Base-by-base conservation (phyloP, 352 stramenopile species). In the Plasmopara muralis region DNA sequence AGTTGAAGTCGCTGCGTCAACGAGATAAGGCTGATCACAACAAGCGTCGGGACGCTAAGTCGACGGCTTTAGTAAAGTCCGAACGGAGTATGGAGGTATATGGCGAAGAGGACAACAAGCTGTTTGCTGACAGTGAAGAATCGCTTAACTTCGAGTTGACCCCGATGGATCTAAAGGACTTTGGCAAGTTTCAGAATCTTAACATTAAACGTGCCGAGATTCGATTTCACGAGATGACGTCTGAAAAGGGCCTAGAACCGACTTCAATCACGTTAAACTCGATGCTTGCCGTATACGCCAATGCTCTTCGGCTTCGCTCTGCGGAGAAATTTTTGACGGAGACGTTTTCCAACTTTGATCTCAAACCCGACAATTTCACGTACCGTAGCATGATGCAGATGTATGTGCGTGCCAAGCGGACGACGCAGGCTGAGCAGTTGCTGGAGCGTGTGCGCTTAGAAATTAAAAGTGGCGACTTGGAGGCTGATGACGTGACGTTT, bases 361-460 rank as follows among this genome's bases (percentile, higher is more conserved):
- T 70, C 13, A 50, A 60, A 37, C 72, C 74, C 4, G 74, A 89
- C 54, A 68, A 66, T 43, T 82, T 74, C 47, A 87, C 82, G 43
- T 89, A 85, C 58, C 77, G 79, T 49, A 69, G 62, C 47, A 68
- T 89, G 58, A 89, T 92, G 82, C 78, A 87, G 47, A 89, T 92
- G 82, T 89, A 81, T 43, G 68, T 74, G 28, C 78, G 79, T 15
- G 70, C 74, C 5, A 84, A 87, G 47, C 74, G 77, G 42, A 86
- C 74, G 30, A 51, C 68, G 8, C 55, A 70, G 29, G 81, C 82
- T 13, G 72, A 88, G 52, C 30, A 50, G 28, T 54, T 88, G 51
- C 41, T 89, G 14, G 57, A 74, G 12, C 62, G 67, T 18, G 46
- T 87, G 35, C 66, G 74, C 44, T 47, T 31, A 6, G 52, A 76